Conservation (phyloP, 208 protist genomes). For the Wallacemonas rigidus region DNA sequence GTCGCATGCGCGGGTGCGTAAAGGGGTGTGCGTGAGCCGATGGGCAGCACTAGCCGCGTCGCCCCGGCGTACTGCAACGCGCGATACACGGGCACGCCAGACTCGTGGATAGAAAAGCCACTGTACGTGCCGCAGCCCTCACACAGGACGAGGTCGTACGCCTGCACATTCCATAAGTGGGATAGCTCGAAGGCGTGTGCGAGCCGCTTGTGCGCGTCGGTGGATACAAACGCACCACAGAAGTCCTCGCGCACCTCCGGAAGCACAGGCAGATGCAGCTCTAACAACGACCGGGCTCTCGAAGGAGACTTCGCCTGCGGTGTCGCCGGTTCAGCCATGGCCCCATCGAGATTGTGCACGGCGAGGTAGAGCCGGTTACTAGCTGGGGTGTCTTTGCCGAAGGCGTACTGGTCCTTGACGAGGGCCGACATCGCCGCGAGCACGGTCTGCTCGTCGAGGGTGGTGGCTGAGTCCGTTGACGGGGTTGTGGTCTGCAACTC, state of each 20-base stretch:
- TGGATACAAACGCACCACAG: conserved; percentile 37
- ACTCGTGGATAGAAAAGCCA: conserved; percentile 57
- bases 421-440: conserved; percentile 3
- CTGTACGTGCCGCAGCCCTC: conserved; percentile 49
- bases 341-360: conserved; percentile 36
- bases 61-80: conserved; percentile 62
- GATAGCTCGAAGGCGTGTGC: conserved; percentile 40
- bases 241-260: conserved; percentile 58
- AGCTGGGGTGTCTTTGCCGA: conserved; percentile 24
- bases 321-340: neutral
- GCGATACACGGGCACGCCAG: conserved; percentile 60
- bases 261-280: conserved; percentile 41
- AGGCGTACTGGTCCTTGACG: conserved; percentile 19
- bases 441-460: neutral
- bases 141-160: conserved; percentile 41
- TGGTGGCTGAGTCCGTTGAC: neutral
- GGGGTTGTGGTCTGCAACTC: neutral
- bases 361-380: conserved; percentile 51
- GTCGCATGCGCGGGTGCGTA: neutral
- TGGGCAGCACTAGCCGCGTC: conserved; percentile 40
- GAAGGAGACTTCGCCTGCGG: neutral
- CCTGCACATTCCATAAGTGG: conserved; percentile 46
- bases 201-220: conserved; percentile 23
- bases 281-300: conserved; percentile 21
- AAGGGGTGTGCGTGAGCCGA: conserved; percentile 26